Conservation (phyloP, 1,139 yeast genomes). For the Geotrichum siamense region DNA sequence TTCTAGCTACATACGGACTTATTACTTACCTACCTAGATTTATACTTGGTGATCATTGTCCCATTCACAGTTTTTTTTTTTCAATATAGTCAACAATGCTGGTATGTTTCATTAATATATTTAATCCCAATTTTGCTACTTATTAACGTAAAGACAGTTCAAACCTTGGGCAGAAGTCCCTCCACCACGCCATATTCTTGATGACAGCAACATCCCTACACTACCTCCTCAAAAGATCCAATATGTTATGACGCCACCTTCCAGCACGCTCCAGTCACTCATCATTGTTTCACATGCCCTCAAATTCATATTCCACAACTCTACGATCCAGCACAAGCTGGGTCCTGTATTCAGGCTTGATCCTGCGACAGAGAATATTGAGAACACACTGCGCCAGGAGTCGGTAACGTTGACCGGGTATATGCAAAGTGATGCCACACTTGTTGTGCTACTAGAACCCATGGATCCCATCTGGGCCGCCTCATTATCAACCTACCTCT, state of each 20-base stretch:
- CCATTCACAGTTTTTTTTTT: too few species aligned
- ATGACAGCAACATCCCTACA: slow-evolving; percentile 29
- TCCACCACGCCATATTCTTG: slow-evolving; percentile 48
- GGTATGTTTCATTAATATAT: slow-evolving; percentile 4
- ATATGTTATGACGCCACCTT: not conserved
- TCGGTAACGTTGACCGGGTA: not conserved
- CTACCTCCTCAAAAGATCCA: slow-evolving; percentile 4
- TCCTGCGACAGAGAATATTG: not conserved
- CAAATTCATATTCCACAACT: slow-evolving; percentile 18
- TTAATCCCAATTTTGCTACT: not conserved
- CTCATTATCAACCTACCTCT: not conserved
- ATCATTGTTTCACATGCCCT: not conserved
- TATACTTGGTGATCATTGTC: too few species aligned
- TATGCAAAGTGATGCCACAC: not conserved
- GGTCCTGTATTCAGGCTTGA: not conserved
- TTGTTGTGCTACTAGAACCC: not conserved
- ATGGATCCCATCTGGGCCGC: slow-evolving; percentile 1
- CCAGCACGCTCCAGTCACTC: not conserved
- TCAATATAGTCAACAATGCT: too few species aligned
- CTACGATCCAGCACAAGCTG: not conserved
- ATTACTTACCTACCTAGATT: too few species aligned
- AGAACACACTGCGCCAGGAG: not conserved
- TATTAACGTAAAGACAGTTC: too few species aligned
- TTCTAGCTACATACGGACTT: too few species aligned
- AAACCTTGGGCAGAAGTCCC: slow-evolving; percentile 51